phyloP scores from a whole-genome alignment of 805 yeast genomes.

The Wickerhamiella allomyrinae region DNA sequence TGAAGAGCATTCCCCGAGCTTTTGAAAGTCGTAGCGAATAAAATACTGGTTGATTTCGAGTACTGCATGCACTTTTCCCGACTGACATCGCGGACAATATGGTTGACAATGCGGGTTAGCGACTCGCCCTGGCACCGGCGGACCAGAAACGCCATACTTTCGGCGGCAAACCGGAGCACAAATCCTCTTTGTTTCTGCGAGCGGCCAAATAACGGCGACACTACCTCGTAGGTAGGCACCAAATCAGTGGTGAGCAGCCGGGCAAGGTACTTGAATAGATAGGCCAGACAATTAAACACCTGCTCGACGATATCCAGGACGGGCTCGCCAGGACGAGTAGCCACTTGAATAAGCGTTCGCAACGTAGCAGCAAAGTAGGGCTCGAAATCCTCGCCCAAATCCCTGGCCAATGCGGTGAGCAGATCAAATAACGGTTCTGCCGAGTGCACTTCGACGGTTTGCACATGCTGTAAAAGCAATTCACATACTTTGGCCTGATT shows the following conservation, averaged over 20 bases:
- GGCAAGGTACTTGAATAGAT: slow-evolving; percentile 75
- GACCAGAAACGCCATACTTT: slow-evolving; percentile 71
- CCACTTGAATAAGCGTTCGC: slow-evolving; percentile 34
- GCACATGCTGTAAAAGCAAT: slow-evolving; percentile 33
- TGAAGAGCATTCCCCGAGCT: slow-evolving; percentile 62
- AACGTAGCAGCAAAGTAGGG: slow-evolving; percentile 47
- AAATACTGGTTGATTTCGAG: slow-evolving; percentile 40
- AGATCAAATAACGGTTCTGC: slow-evolving; percentile 71
- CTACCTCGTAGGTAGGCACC: slow-evolving; percentile 48
- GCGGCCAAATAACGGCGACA: slow-evolving; percentile 48
- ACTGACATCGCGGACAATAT: slow-evolving; percentile 23
- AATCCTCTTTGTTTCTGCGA: slow-evolving; percentile 32
- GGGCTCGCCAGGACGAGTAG: slow-evolving; percentile 32
- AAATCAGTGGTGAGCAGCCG: slow-evolving; percentile 48
- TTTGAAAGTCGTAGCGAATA: slow-evolving; percentile 61
- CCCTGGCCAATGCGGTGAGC: slow-evolving; percentile 76
- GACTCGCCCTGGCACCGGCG: slow-evolving; percentile 45
- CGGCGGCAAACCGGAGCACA: slow-evolving; percentile 73
- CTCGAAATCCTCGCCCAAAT: slow-evolving; percentile 82
- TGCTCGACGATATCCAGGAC: slow-evolving; percentile 55
- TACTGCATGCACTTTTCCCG: slow-evolving; percentile 33
- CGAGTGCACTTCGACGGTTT: slow-evolving; percentile 49
- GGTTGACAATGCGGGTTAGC: slow-evolving; percentile 33
- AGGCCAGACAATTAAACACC: slow-evolving; percentile 74
- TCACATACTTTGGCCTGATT: slow-evolving; percentile 52